Evolutionary conservation across 2,329 filamentous ascomycete genomes (phyloP), one percentile per base, ranked within the genome.

Genomic region (Fusarium pseudocircinatum): DNA sequence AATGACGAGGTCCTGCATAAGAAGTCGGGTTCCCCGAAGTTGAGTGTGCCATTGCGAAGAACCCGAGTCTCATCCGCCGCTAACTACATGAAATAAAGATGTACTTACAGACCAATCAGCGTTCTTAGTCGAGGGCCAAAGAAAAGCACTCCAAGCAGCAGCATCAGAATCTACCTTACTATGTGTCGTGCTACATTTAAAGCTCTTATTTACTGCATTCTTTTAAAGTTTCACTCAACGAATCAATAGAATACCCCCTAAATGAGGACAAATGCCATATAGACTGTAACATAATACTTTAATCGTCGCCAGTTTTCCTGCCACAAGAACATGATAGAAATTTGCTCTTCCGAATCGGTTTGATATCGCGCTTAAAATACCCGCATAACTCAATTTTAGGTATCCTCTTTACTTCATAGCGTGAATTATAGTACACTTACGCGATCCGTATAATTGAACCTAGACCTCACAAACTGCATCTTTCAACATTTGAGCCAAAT

Each of bases 221-320:
- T 22, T 39, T 22, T 1, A 22, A 14, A 1, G 0, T 8, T 14
- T 14, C 0, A 40, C 22, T 1, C 5, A 5, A 8, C 0, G 7
- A 8, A 2, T 22, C 2, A 22, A 12, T 0, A 5, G 6, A 22
- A 22, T 13, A 22, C 7, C 20, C 5, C 12, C 3, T 13, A 13
- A 39, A 13, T 39, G 7, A 22, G 22, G 7, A 39, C 12, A 39
- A 39, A 39, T 8, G 22, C 7, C 0, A 22, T 13, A 39, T 13
- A 39, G 37, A 39, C 12, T 39, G 37, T 22, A 13, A 39, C 7
- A 7, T 22, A 22, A 39, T 13, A 22, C 11, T 39, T 39, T 39
- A 22, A 39, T 39, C 20, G 37, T 7, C 7, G 37, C 37, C 20
- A 22, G 11, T 39, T 39, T 22, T 39, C 37, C 12, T 22, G 3